Evolutionary conservation across 805 yeast species (phyloP).

Genomic region (Teunomyces kruisii): DNA sequence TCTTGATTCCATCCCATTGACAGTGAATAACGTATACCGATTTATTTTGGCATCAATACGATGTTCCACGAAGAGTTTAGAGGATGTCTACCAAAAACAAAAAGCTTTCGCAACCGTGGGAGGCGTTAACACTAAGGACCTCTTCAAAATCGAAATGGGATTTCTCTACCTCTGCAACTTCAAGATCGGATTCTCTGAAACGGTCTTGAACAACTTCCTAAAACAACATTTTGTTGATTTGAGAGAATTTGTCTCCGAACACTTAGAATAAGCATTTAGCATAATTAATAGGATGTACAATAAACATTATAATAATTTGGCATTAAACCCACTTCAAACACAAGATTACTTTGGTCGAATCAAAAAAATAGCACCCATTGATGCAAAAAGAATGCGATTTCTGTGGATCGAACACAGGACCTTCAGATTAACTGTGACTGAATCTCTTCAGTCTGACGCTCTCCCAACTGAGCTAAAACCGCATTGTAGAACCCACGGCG

Average conservation of each 20-base stretch:
- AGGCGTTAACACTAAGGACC: slow-evolving; percentile 44
- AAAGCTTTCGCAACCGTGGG: slow-evolving; percentile 43
- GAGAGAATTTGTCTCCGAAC: slow-evolving; percentile 20
- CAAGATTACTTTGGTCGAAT: no score
- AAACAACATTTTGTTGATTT: slow-evolving; percentile 31
- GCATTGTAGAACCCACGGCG: slow-evolving; percentile 39
- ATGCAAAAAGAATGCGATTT: slow-evolving; percentile 47
- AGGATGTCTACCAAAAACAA: slow-evolving; percentile 46
- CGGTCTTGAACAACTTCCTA: slow-evolving; percentile 31
- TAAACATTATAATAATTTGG: background rate
- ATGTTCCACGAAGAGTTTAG: slow-evolving; percentile 41
- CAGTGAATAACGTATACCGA: slow-evolving; percentile 39
- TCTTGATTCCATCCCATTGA: slow-evolving; percentile 31
- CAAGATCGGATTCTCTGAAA: slow-evolving; percentile 44
- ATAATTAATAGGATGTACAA: background rate
- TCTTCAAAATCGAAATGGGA: slow-evolving; percentile 50
- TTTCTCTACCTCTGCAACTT: slow-evolving; percentile 50
- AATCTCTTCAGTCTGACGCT: slow-evolving; percentile 30
- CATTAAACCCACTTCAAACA: background rate
- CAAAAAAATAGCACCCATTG: background rate
- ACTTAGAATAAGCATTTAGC: slow-evolving; percentile 6
- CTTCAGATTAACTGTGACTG: slow-evolving; percentile 56
- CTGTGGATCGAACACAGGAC: slow-evolving; percentile 90
- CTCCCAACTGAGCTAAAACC: slow-evolving; percentile 35
- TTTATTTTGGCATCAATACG: slow-evolving; percentile 39